phyloP scores from a whole-genome alignment of 2,329 filamentous ascomycete species.

The Periglandula ipomoeae region DNA sequence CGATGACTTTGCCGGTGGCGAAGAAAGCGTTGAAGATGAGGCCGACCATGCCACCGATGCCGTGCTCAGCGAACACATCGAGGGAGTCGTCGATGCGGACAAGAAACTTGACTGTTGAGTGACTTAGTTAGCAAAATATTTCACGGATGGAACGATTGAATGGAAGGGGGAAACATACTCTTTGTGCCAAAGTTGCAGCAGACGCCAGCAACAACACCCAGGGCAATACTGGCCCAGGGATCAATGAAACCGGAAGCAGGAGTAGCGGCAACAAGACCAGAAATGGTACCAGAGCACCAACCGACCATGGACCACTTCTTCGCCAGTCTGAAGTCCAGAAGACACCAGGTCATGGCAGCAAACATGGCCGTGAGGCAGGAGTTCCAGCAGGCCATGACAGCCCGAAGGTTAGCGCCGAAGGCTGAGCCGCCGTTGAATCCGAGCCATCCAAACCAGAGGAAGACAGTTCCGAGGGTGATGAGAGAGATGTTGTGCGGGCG shows the following conservation, averaged over 20 bases:
- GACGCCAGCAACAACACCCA: constrained; percentile 58
- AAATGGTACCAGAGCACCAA: constrained; percentile 64
- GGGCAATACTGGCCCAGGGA: constrained; percentile 56
- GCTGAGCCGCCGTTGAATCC: constrained; percentile 97
- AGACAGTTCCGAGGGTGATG: constrained; percentile 87
- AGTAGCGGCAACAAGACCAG: constrained; percentile 60
- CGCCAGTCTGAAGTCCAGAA: constrained; percentile 90
- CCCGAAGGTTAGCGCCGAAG: constrained; percentile 88
- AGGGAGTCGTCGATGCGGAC: constrained; percentile 61
- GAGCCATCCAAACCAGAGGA: constrained; percentile 98
- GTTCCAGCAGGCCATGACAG: constrained; percentile 97
- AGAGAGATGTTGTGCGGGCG: constrained; percentile 97
- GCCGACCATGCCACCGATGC: constrained; percentile 58
- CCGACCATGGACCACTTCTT: constrained; percentile 84
- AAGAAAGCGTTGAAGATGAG: constrained; percentile 68
- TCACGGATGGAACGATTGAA: neutral
- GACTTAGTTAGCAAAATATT: constrained; percentile 7
- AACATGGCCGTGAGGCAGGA: constrained; percentile 90
- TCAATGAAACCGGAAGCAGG: constrained; percentile 60
- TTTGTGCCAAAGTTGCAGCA: constrained; percentile 62
- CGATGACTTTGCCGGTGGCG: constrained; percentile 60
- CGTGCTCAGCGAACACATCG: constrained; percentile 65
- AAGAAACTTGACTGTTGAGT: constrained; percentile 44
- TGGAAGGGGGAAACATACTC: constrained; percentile 19
- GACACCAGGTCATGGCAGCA: constrained; percentile 83